A percentile compares a stretch with the other conserved stretches of the same genome.
These are phyloP conservation scores for Candida mattraensis DNA, from an alignment of 805 yeast genomes.

Conservation along the genomic window DNA sequence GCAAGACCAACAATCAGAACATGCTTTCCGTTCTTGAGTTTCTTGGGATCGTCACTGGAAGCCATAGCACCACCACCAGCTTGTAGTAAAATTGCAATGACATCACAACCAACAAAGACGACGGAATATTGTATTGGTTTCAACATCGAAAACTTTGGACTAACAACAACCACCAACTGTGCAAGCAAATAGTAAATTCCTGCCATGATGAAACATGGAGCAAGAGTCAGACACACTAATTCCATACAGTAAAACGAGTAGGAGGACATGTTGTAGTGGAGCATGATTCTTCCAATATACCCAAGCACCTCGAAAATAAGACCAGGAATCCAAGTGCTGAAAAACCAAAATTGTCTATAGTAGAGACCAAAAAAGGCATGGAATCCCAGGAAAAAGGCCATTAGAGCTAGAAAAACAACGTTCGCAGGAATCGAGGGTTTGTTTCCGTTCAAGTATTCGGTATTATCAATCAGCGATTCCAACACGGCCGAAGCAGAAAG, in stretches of 20 bases:
- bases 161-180: constrained; percentile 62
- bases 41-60: constrained; percentile 38
- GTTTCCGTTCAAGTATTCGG: constrained; percentile 38
- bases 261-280: constrained; percentile 37
- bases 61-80: constrained; percentile 79
- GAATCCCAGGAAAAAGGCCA: constrained; percentile 44
- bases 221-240: constrained; percentile 66
- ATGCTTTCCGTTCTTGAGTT: constrained; percentile 51
- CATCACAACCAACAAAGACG: constrained; percentile 65
- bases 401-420: constrained; percentile 52
- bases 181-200: constrained; percentile 75
- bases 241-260: constrained; percentile 56
- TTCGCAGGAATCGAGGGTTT: constrained; percentile 60
- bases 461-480: constrained; percentile 14
- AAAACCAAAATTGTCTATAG: constrained; percentile 66
- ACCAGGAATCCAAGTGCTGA: constrained; percentile 55
- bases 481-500: constrained; percentile 23
- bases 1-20: constrained; percentile 78
- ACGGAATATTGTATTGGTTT: constrained; percentile 62
- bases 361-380: constrained; percentile 45
- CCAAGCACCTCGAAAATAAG: constrained; percentile 64
- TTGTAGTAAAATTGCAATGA: constrained; percentile 63
- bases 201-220: constrained; percentile 84
- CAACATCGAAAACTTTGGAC: constrained; percentile 48
- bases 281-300: constrained; percentile 57